These are phyloP conservation scores for Eleusine coracana DNA, from an alignment of 176 grass and related monocot genomes.

Conservation along the genomic window DNA sequence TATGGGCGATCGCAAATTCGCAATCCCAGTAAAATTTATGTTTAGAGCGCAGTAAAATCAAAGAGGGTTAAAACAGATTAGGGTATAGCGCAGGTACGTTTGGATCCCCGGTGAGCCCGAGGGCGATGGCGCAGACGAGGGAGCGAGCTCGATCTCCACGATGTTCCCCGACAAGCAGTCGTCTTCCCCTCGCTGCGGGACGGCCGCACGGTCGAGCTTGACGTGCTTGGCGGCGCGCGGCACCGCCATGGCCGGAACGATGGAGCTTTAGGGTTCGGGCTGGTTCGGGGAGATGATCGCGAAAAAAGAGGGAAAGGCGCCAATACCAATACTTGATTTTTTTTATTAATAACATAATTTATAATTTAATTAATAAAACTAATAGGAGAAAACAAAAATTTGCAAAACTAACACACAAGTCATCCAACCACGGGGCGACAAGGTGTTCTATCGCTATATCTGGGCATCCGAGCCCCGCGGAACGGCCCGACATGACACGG, in stretches of 20 bases:
- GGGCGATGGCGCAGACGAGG: constrained; percentile 83
- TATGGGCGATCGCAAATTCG: constrained; percentile 9
- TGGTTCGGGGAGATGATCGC: too few relatives aligned
- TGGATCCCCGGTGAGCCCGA: constrained; percentile 70
- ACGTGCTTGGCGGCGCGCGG: constrained; percentile 58
- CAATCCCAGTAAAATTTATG: not conserved
- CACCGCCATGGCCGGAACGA: constrained; percentile 39
- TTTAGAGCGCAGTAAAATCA: not conserved
- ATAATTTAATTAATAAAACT: too few relatives aligned
- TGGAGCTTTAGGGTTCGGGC: constrained; percentile 34
- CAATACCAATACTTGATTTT: too few relatives aligned
- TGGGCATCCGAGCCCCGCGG: too few relatives aligned
- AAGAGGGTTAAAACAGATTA: not conserved
- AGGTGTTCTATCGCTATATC: too few relatives aligned
- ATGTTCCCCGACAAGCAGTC: constrained; percentile 91
- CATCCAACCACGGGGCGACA: too few relatives aligned
- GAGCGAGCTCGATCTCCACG: constrained; percentile 90
- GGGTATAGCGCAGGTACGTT: constrained; percentile 22
- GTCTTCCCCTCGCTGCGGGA: constrained; percentile 62
- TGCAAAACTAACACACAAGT: too few relatives aligned
- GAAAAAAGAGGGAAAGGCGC: too few relatives aligned
- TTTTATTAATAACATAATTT: too few relatives aligned
- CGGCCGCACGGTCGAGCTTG: constrained; percentile 29
- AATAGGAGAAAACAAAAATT: too few relatives aligned
- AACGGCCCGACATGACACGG: too few relatives aligned